Base-by-base conservation (phyloP, 805 yeast species). In the Spathaspora gorwiae region DNA sequence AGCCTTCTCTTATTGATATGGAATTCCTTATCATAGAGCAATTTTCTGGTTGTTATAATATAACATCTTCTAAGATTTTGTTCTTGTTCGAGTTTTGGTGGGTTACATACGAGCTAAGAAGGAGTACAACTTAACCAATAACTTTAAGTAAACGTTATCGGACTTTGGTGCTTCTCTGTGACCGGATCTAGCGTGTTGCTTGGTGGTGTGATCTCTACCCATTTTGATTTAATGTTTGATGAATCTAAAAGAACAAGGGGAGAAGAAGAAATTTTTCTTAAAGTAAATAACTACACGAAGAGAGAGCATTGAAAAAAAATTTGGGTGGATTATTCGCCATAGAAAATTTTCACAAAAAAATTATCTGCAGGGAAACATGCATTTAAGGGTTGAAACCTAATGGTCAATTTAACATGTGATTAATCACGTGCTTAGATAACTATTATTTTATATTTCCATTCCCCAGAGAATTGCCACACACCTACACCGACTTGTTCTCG, bases 141-240 rank as follows among this genome's bases (percentile, higher is more conserved):
- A 79, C 79, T 86, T 87, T 80, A 94, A 82, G 97, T 94, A 94
- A 79, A 90, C 97, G 75, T 94, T 94, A 80, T 94, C 96, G 61
- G 98, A 92, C 83, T 89, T 89, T 80, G 99, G 99, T 78, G 97
- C 97, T 73, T 85, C 79, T 81, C 99, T 90, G 89, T 89, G 96
- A 78, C 95, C 84, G 63, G 84, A 78, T 79, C 90, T 88, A 72
- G 80, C 82, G 85, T 94, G 99, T 80, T 89, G 97, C 79, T 92
- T 94, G 74, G 83, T 73, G 78, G 85, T 81, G 81, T 88, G 96
- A 81, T 94, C 98, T 79, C 84, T 88, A 84, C 97, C 98, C 98
- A 90, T 90, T 39, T 14, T 39, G 41, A n/a, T n/a, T 36, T 36
- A 35, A 30, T 26, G 27, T 39, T 37, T 39, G n/a, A 26, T 29